Evolutionary conservation across 2,329 filamentous ascomycete species (phyloP), one percentile per base, ranked within the genome.

Genomic region (Ophiostoma australiae): DNA sequence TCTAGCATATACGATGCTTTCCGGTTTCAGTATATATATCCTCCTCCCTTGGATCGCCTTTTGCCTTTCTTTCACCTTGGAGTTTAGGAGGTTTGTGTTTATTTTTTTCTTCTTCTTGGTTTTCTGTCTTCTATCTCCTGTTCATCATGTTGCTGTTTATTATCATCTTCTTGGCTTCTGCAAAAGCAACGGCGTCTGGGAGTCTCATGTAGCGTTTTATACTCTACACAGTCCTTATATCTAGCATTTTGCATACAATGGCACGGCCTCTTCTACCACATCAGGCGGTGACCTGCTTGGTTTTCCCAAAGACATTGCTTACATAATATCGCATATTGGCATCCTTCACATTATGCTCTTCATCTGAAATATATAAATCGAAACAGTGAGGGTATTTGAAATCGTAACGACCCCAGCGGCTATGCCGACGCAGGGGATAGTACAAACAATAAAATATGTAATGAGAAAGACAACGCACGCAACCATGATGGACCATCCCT

Each of bases 11-110:
- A 13, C 23, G n/a, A 13, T 31, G 33, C 31, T 65, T 33, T 1
- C 6, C 27, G 8, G n/a, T 63, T 63, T 23, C 17, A 33, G 61
- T 66, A 66, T 66, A 66, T 66, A 66, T 66, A 63, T 20, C 27
- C 2, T 23, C 15, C 15, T 33, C 10, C 37, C 6, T 63, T 63
- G 58, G 58, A 63, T 63, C 13, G 44, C 10, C 39, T 31, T 41
- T 41, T 11, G 39, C 15, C 11, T 41, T 23, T n/a, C 2, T 66
- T 15, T 15, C 11, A 33, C 63, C 20, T 35, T 17, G 58, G 58
- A 27, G 58, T 63, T 23, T 27, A 17, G 55, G 58, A 31, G 52
- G 8, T 13, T 58, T 65, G 17, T 11, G 1, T 15, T 41, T 41
- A 10, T 41, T 31, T 31, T 3, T 31, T 31, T 31, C 3, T 31